phyloP scores from a whole-genome alignment of 1,139 yeast genomes.

The Nematodospora anomalae region DNA sequence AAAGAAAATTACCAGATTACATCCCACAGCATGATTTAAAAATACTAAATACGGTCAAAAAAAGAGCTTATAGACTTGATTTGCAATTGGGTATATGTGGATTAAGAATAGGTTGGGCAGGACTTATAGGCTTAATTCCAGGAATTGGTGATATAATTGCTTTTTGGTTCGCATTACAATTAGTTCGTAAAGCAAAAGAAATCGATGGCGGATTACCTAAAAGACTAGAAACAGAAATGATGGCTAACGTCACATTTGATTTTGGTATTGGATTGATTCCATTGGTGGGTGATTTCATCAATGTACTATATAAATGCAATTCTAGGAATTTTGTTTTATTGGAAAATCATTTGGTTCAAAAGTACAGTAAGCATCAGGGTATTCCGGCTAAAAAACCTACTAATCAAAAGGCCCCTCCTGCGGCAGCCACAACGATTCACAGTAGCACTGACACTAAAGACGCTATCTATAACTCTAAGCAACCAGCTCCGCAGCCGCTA shows the following conservation, averaged over 20 bases:
- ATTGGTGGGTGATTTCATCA: conserved; percentile 66
- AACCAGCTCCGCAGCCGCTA: conserved; percentile 5
- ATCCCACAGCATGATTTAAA: conserved; percentile 54
- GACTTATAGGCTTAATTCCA: conserved; percentile 69
- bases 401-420: background rate
- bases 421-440: background rate
- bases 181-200: conserved; percentile 50
- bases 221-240: conserved; percentile 49
- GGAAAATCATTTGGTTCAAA: conserved; percentile 55
- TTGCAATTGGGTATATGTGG: conserved; percentile 64
- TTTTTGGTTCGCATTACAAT: conserved; percentile 46
- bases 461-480: background rate
- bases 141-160: conserved; percentile 59
- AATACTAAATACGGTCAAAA: conserved; percentile 53
- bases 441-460: background rate
- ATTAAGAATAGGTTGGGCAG: conserved; percentile 69
- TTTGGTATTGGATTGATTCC: conserved; percentile 73
- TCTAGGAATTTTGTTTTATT: conserved; percentile 67
- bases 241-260: conserved; percentile 61
- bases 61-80: conserved; percentile 66
- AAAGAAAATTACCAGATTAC: conserved; percentile 52
- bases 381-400: background rate
- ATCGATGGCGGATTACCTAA: conserved; percentile 69
- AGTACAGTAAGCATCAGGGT: conserved; percentile 22
- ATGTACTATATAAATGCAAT: conserved; percentile 71